phyloP scores from a whole-genome alignment of 2,329 filamentous ascomycete species.

The Sphaerulina populicola region DNA sequence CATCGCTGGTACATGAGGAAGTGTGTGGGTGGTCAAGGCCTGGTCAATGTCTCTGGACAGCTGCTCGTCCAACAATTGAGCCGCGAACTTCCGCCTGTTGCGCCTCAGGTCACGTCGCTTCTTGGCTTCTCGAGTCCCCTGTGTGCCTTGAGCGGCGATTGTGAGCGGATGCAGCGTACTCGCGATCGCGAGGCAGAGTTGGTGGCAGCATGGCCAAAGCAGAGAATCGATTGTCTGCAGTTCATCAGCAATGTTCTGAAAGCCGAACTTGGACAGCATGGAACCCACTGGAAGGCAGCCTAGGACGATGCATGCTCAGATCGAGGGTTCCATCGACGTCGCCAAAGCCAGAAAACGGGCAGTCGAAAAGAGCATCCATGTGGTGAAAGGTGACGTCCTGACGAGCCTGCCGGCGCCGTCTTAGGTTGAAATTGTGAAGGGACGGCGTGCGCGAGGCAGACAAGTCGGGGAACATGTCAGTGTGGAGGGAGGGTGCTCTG shows the following conservation, averaged over 20 bases:
- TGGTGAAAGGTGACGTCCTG: conserved; percentile 7
- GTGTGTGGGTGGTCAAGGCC: conserved; percentile 17
- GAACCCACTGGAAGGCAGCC: conserved; percentile 18
- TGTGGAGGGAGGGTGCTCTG: conserved; percentile 8
- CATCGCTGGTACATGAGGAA: conserved; percentile 2
- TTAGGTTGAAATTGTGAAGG: conserved; percentile 6
- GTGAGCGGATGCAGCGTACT: conserved; percentile 9
- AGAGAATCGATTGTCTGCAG: conserved; percentile 27
- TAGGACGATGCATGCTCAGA: conserved; percentile 26
- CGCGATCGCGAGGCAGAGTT: conserved; percentile 13
- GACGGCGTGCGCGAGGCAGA: conserved; percentile 4
- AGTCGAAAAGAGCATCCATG: conserved; percentile 10
- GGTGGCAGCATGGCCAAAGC: conserved; percentile 17
- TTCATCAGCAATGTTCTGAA: conserved; percentile 1
- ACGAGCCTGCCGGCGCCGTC: conserved; percentile 13
- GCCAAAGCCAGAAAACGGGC: conserved; percentile 11
- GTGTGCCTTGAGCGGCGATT: conserved; percentile 24
- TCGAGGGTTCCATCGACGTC: conserved; percentile 15
- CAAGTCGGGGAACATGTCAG: conserved; percentile 21
- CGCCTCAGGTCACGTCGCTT: conserved; percentile 28
- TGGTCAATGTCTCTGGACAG: conserved; percentile 27
- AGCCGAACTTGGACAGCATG: neutral
- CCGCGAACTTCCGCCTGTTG: conserved; percentile 23
- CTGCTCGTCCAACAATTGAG: conserved; percentile 27
- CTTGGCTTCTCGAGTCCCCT: conserved; percentile 28